These are phyloP conservation scores for Gyromitra esculenta DNA, from an alignment of 2,329 filamentous ascomycete species.

Conservation along the genomic window DNA sequence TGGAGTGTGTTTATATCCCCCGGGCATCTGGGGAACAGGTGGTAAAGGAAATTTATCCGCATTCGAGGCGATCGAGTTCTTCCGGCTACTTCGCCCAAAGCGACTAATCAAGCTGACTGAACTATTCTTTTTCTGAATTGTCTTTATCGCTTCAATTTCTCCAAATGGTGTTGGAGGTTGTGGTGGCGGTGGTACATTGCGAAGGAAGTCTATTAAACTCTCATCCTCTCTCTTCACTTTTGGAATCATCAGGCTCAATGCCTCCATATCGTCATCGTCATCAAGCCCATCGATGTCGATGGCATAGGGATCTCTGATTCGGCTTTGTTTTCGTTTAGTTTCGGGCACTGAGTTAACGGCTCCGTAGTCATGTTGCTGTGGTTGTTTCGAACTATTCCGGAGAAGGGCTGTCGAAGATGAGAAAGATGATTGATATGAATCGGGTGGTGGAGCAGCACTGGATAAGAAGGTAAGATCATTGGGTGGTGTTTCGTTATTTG, in stretches of 20 bases:
- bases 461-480: conserved; percentile 35
- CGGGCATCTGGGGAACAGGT: conserved; percentile 61
- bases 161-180: conserved; percentile 48
- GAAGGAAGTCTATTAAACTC: conserved; percentile 57
- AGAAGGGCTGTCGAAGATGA: conserved; percentile 80
- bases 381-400: conserved; percentile 59
- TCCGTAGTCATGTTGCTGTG: conserved; percentile 57
- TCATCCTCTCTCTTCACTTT: conserved; percentile 54
- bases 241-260: conserved; percentile 45
- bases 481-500: conserved; percentile 11
- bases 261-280: conserved; percentile 60
- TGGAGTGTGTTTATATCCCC: conserved; percentile 60
- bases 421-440: conserved; percentile 68
- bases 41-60: conserved; percentile 56
- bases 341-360: conserved; percentile 61
- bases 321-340: conserved; percentile 77
- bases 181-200: conserved; percentile 59
- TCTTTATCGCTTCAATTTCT: conserved; percentile 56
- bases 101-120: conserved; percentile 71
- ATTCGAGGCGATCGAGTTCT: conserved; percentile 57
- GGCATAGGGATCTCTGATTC: conserved; percentile 90
- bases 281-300: conserved; percentile 80
- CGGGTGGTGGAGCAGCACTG: conserved; percentile 47
- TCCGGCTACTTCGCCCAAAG: conserved; percentile 62
- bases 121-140: conserved; percentile 72